Base-by-base conservation (phyloP, 1,284 basidiomycete species). In the Moesziomyces aphidis region DNA sequence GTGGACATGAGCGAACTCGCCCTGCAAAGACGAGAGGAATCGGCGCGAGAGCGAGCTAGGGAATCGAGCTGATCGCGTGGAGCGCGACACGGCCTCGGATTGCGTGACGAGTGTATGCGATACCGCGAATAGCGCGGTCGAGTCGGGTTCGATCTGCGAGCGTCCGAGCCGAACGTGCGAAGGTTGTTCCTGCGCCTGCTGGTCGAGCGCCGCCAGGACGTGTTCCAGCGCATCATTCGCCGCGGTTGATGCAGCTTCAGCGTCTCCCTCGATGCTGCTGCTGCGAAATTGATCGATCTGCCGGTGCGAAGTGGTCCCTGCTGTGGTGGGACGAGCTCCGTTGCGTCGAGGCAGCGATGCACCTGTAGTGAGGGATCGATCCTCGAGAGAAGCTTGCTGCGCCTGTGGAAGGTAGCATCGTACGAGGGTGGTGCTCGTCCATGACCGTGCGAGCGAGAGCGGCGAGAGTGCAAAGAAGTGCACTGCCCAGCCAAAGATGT, bases 1-100 rank as follows among this genome's bases (percentile, higher is more conserved):
- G 55, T 80, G 78, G 19, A 79, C 17, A 56, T 79, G 77, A 21
- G 57, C 57, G 21, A 76, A 71, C n/a, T 79, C 77, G 49, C 62
- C 62, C 26, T 31, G 36, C 22, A 69, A 31, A 9, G 60, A 62
- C 17, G 70, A 73, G 21, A 76, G 49, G 31, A 66, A 63, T 39
- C 57, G 53, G 10, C 62, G 58, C 13, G 73, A 61, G 6, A 76
- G 55, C 1, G 23, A 6, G 19, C 51, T 56, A 10, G 66, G 66
- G 34, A 72, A 72, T 0, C 44, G 42, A 22, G 69, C 64, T 3
- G 71, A 72, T 5, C 66, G 62, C 11, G 69, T 73, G 19, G 69
- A 76, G 28, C 70, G 57, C 5, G 66, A 70, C 4, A 61, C 57
- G 15, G 24, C 22, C 5, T 63, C 50, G 42, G 61, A 66, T 2